Percentiles rank a stretch among this genome's conserved stretches.
These are phyloP conservation scores for Fonsecaea monophora DNA, from an alignment of 2,329 filamentous ascomycete genomes.

Conservation along the genomic window DNA sequence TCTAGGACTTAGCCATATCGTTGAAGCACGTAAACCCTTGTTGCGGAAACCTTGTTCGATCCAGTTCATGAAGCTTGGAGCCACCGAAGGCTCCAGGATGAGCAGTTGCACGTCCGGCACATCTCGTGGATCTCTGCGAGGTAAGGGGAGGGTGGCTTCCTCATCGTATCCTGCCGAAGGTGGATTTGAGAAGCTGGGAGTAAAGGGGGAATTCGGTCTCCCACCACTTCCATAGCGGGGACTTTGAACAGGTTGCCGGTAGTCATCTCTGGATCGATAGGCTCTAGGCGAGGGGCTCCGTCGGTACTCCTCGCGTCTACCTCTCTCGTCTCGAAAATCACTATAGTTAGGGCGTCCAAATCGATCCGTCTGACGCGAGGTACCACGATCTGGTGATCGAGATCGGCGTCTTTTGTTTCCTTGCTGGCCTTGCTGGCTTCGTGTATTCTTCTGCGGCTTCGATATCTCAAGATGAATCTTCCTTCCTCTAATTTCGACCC, in stretches of 20 bases:
- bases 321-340: slow-evolving; percentile 59
- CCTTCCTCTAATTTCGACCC: slow-evolving; percentile 80
- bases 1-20: slow-evolving; percentile 78
- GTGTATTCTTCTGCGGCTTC: slow-evolving; percentile 81
- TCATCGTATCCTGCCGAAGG: slow-evolving; percentile 68
- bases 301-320: slow-evolving; percentile 68
- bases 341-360: slow-evolving; percentile 50
- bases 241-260: slow-evolving; percentile 54
- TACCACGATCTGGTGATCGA: slow-evolving; percentile 49
- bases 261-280: slow-evolving; percentile 70
- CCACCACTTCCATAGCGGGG: slow-evolving; percentile 54
- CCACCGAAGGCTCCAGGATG: slow-evolving; percentile 63
- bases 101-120: slow-evolving; percentile 91
- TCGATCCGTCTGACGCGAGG: slow-evolving; percentile 37
- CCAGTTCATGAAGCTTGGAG: slow-evolving; percentile 78
- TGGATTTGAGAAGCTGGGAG: slow-evolving; percentile 69
- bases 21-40: slow-evolving; percentile 75
- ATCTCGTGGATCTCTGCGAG: slow-evolving; percentile 73
- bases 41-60: slow-evolving; percentile 77
- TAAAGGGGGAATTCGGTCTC: slow-evolving; percentile 70
- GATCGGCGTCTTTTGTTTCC: slow-evolving; percentile 49
- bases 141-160: slow-evolving; percentile 72
- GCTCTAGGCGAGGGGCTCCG: slow-evolving; percentile 65
- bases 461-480: slow-evolving; percentile 96
- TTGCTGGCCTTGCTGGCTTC: slow-evolving; percentile 63